Conservation (phyloP, 176 grass and related monocot species). For the Oryza glaberrima region DNA sequence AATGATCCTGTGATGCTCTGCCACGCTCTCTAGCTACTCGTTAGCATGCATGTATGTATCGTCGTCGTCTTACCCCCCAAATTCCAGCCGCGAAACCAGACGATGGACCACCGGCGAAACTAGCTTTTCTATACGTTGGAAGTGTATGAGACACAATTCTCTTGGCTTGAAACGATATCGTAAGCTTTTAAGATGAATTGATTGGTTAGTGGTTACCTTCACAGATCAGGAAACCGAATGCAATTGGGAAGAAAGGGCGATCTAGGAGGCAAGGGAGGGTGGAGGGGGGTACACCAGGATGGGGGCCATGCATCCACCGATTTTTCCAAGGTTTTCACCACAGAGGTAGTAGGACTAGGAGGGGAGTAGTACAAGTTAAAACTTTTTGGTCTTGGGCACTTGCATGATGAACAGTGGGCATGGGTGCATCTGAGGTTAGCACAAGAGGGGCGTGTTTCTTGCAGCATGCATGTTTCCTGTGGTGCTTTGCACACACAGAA, state of each 20-base stretch:
- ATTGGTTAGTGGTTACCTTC: no score
- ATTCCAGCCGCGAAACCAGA: not conserved
- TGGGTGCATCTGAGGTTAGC: slow-evolving; percentile 25
- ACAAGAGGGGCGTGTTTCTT: not conserved
- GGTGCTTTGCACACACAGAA: not conserved
- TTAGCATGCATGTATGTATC: not conserved
- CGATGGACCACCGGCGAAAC: slow-evolving; percentile 11
- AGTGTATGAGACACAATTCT: not conserved
- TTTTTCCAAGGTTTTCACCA: not conserved
- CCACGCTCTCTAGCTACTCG: no score
- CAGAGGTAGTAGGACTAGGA: not conserved
- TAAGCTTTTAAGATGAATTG: not conserved
- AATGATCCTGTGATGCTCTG: not conserved
- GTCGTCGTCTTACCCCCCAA: not conserved
- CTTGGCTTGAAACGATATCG: not conserved
- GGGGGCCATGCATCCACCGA: not conserved
- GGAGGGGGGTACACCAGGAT: not conserved
- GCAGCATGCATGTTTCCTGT: not conserved
- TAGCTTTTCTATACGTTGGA: not conserved
- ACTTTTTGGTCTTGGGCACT: not conserved
- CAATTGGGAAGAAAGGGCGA: not conserved
- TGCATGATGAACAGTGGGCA: slow-evolving; percentile 17
- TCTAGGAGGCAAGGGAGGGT: not conserved
- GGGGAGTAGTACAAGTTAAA: not conserved
- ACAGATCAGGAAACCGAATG: not conserved